phyloP scores from a whole-genome alignment of 805 yeast species.

The Suhomyces vadensis region DNA sequence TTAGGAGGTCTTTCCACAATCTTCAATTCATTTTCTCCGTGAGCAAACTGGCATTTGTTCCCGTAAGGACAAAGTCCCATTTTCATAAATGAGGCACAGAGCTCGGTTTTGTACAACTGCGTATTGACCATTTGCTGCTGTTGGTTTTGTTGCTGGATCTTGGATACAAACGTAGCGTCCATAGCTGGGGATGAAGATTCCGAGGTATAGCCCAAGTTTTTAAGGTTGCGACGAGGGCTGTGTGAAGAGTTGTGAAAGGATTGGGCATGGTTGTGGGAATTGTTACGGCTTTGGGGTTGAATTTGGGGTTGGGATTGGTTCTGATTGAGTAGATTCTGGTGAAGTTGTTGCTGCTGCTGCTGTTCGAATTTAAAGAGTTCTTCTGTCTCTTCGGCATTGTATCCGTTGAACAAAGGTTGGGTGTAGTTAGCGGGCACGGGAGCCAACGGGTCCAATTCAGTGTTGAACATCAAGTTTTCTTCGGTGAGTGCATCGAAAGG shows the following conservation, averaged over 20 bases:
- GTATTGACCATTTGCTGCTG: conserved; percentile 45
- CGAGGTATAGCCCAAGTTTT: neutral
- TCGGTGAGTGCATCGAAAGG: conserved; percentile 31
- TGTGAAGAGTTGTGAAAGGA: conserved; percentile 7
- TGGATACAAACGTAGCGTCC: conserved; percentile 4
- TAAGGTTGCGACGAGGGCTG: conserved; percentile 15
- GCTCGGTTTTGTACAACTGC: conserved; percentile 83
- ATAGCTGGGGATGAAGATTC: neutral
- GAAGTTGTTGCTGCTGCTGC: conserved; percentile 15
- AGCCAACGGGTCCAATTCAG: neutral
- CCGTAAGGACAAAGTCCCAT: conserved; percentile 81
- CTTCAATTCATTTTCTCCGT: conserved; percentile 78
- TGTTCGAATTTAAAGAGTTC: conserved; percentile 23
- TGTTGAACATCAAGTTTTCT: conserved; percentile 30
- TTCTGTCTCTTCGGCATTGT: conserved; percentile 16
- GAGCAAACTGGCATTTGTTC: conserved; percentile 91
- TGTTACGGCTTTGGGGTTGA: conserved; percentile 2
- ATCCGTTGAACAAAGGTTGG: conserved; percentile 3
- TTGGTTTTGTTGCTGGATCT: conserved; percentile 10
- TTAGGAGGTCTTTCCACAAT: conserved; percentile 71
- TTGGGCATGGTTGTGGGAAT: conserved; percentile 5
- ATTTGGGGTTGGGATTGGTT: neutral
- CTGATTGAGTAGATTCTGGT: neutral
- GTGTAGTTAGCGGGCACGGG: neutral
- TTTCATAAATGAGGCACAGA: conserved; percentile 75